phyloP scores from a whole-genome alignment of 805 yeast genomes.

The Myxozyma nipponensis region DNA sequence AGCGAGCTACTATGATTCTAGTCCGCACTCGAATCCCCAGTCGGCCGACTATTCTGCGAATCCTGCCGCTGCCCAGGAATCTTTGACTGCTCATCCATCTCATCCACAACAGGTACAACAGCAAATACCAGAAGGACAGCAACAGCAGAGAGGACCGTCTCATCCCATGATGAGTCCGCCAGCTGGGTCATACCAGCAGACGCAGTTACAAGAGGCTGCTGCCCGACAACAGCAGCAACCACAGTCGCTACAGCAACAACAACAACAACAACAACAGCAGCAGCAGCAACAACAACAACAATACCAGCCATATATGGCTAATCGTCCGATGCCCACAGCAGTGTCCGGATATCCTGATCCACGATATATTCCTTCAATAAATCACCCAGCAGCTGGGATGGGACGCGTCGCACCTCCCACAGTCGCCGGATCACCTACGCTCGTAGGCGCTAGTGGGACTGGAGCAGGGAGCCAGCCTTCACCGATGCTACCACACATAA shows the following conservation, averaged over 20 bases:
- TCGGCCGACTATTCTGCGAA: neutral
- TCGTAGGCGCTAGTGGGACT: neutral
- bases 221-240: neutral
- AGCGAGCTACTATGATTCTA: too few relatives aligned
- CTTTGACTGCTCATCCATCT: too few relatives aligned
- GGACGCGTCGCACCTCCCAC: neutral
- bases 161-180: too few relatives aligned
- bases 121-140: too few relatives aligned
- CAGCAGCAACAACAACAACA: conserved; percentile 5
- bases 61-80: too few relatives aligned
- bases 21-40: neutral
- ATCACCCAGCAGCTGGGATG: conserved; percentile 1
- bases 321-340: too few relatives aligned
- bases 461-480: neutral
- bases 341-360: conserved; percentile 8
- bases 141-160: too few relatives aligned
- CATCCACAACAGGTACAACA: too few relatives aligned
- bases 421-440: neutral
- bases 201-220: neutral
- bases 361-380: conserved; percentile 14
- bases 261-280: neutral
- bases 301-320: conserved; percentile 8
- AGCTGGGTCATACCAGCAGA: neutral
- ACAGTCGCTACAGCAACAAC: neutral
- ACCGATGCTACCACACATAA: neutral